Conservation (phyloP, 179 eudicot genomes). For the Corrigiola litoralis region DNA sequence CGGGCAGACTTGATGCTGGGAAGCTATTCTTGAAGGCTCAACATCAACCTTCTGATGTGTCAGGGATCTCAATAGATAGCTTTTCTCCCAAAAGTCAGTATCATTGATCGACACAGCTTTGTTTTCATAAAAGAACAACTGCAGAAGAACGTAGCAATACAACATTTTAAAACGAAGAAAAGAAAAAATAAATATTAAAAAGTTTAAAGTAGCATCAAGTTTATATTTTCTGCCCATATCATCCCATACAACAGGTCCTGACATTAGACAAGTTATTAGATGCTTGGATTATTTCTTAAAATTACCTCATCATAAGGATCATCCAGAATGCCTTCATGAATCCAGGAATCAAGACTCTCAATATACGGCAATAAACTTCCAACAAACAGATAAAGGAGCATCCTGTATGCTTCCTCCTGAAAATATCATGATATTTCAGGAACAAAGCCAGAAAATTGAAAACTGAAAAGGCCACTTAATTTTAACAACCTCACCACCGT, state of each 20-base stretch:
- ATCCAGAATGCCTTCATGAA: slow-evolving; percentile 87
- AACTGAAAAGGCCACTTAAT: neutral
- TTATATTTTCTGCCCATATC: too few species aligned
- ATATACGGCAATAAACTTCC: slow-evolving; percentile 81
- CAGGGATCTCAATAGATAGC: slow-evolving; percentile 56
- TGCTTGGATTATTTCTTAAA: neutral
- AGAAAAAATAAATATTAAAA: neutral
- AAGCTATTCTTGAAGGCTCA: slow-evolving; percentile 24
- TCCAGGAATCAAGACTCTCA: slow-evolving; percentile 88
- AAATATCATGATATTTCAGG: slow-evolving; percentile 22
- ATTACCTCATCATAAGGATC: slow-evolving; percentile 96
- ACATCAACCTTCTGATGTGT: slow-evolving; percentile 37
- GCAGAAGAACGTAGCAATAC: slow-evolving; percentile 26
- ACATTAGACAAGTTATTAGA: neutral
- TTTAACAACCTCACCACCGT: slow-evolving; percentile 80
- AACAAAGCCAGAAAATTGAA: slow-evolving; percentile 2
- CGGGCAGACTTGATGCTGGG: slow-evolving; percentile 58
- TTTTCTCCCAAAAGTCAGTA: slow-evolving; percentile 96
- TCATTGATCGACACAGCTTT: slow-evolving; percentile 62
- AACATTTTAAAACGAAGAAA: slow-evolving; percentile 3
- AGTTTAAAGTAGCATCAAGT: neutral
- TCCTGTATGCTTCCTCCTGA: slow-evolving; percentile 90
- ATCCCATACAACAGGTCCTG: neutral
- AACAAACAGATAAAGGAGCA: slow-evolving; percentile 73
- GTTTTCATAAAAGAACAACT: slow-evolving; percentile 92